phyloP scores from a whole-genome alignment of 1,284 basidiomycete species.

The Xerocomus minutiporus region DNA sequence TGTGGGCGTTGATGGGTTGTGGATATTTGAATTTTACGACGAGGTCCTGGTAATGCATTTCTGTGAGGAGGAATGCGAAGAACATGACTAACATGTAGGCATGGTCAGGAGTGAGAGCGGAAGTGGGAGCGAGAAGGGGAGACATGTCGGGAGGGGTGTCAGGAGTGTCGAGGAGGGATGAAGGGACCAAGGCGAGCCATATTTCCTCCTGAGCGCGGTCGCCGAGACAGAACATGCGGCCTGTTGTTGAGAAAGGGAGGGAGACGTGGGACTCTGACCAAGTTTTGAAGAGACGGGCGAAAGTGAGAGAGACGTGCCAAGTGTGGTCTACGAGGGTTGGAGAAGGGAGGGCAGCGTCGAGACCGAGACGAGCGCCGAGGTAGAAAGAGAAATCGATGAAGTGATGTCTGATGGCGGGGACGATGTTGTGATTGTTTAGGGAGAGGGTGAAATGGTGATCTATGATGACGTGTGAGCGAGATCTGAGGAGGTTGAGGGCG shows the following conservation, averaged over 20 bases:
- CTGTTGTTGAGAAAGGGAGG: no score
- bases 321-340: not conserved
- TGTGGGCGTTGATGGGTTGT: not conserved
- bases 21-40: not conserved
- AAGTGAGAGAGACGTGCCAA: not conserved
- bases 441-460: no score
- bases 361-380: not conserved
- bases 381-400: conserved; percentile 9
- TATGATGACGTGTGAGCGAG: no score
- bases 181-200: conserved; percentile 1
- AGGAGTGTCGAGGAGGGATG: not conserved
- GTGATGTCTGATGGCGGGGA: not conserved
- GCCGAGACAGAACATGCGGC: no score
- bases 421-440: no score
- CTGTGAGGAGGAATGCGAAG: not conserved
- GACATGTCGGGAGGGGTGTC: not conserved
- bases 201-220: no score
- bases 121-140: not conserved
- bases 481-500: no score
- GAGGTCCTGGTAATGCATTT: conserved; percentile 3
- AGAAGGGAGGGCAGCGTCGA: conserved; percentile 3
- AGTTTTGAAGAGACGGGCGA: no score
- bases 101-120: not conserved
- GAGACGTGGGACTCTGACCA: no score
- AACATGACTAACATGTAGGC: conserved; percentile 6